Percentiles rank a stretch among this genome's conserved stretches.
These are phyloP conservation scores for Tolypocladium nubicola DNA, from an alignment of 2,329 filamentous ascomycete genomes.

Conservation along the genomic window DNA sequence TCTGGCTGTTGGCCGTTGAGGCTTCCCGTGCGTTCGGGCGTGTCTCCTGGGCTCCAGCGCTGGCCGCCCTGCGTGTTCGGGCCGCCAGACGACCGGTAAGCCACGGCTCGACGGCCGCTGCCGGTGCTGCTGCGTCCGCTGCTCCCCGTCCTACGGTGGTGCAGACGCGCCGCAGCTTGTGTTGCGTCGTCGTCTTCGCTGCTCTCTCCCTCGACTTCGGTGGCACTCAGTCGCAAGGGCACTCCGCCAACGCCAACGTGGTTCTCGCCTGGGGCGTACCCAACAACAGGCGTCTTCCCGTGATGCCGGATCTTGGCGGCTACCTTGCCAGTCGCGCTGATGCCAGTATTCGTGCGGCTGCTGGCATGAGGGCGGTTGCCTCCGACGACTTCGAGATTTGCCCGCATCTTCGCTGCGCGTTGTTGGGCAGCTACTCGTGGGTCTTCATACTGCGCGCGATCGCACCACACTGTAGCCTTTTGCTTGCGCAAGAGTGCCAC, in stretches of 20 bases:
- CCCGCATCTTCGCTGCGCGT: conserved; percentile 76
- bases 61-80: conserved; percentile 27
- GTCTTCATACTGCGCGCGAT: conserved; percentile 86
- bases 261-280: conserved; percentile 68
- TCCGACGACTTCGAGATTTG: conserved; percentile 72
- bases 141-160: conserved; percentile 63
- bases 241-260: conserved; percentile 69
- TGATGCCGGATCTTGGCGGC: conserved; percentile 83
- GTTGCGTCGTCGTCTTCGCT: conserved; percentile 59
- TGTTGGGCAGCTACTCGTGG: conserved; percentile 74
- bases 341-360: conserved; percentile 51
- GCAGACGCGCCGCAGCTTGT: conserved; percentile 33
- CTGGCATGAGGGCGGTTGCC: conserved; percentile 31
- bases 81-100: conserved; percentile 42
- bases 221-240: conserved; percentile 85
- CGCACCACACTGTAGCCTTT: conserved; percentile 98
- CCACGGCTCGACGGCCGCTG: conserved; percentile 37
- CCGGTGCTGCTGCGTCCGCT: conserved; percentile 62
- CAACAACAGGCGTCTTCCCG: conserved; percentile 66
- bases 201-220: conserved; percentile 83
- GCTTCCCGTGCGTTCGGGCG: conserved; percentile 44
- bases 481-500: conserved; percentile 94
- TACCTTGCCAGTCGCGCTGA: conserved; percentile 53
- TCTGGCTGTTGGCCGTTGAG: conserved; percentile 33
- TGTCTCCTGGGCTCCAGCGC: conserved; percentile 43